Evolutionary conservation across 306 rosid genomes (phyloP), one percentile per base, ranked within the genome.

Genomic region (Prunus armeniaca): DNA sequence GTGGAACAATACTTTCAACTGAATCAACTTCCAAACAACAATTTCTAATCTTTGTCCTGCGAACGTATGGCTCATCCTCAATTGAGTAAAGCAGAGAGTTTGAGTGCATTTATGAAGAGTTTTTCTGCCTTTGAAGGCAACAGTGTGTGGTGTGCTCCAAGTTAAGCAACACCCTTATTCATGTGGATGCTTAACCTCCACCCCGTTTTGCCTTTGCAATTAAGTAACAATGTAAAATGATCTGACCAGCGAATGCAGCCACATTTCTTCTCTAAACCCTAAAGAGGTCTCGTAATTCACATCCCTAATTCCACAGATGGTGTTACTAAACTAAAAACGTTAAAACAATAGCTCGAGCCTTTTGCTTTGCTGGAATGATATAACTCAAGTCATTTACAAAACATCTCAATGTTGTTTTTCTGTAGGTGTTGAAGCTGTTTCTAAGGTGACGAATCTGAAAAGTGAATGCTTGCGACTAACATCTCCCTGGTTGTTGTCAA

Each of bases 381-480:
- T 12, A 47, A 24, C 51, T 28, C 47, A 60, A 50, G 57, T 28
- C 73, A 74, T 55, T 45, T 71, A 1, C 56, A 47, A 38, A 19
- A 27, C 61, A 18, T 55, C 74, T 72, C 14, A 17, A 32, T 52
- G 19, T 51, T 71, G 65, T 47, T 38, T 22, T 7, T 73, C 60
- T 72, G 70, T 66, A 49, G 82, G 60, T 64, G 45, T 57, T 74
- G 76, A 69, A 68, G 69, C 66, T 75, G n/a, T 38, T 74, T 38
- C 60, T 45, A 30, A 7, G 74, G 72, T 69, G 76, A 68, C 34
- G 55, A 58, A 72, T 66, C 75, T 22, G 71, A 72, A 19, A n/a
- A 49, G 62, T 80, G 72, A 80, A 27, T 71, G 66, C 73, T 71
- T 25, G 75, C 46, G 65, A 41, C 51, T n/a, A 12, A 64, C 74